Evolutionary conservation across 345 rosid genomes (phyloP).

Genomic region (Aurinia saxatilis): DNA sequence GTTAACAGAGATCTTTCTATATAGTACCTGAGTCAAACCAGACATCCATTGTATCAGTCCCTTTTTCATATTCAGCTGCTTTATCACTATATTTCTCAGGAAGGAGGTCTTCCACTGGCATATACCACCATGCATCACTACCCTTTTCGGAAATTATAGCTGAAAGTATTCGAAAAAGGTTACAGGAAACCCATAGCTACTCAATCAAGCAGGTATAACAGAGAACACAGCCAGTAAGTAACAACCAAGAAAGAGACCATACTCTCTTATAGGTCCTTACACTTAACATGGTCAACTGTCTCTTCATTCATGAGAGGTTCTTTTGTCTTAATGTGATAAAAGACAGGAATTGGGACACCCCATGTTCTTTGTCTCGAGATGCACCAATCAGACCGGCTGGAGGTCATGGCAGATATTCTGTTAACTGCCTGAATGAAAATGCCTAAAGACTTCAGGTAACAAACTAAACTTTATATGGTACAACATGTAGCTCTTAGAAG

Average conservation of each 20-base stretch:
- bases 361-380: constrained; percentile 95
- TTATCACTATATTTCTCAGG: constrained; percentile 65
- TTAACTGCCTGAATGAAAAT: constrained; percentile 57
- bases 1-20: neutral
- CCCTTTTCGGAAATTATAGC: constrained; percentile 74
- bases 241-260: neutral
- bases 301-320: constrained; percentile 91
- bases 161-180: constrained; percentile 29
- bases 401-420: constrained; percentile 88
- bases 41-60: constrained; percentile 98
- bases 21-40: constrained; percentile 91
- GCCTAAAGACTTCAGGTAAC: constrained; percentile 11
- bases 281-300: constrained; percentile 68
- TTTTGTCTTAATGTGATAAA: constrained; percentile 66
- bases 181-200: constrained; percentile 2
- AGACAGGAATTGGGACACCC: constrained; percentile 97
- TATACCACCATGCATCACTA: constrained; percentile 97
- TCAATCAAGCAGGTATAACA: neutral
- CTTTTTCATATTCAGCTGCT: constrained; percentile 78
- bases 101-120: constrained; percentile 78
- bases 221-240: neutral
- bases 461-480: neutral
- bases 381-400: constrained; percentile 95
- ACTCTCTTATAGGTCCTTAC: constrained; percentile 40
- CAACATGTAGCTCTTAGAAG: neutral